Evolutionary conservation across 805 yeast genomes (phyloP).

Genomic region (Barnettozyma wickerhamii): DNA sequence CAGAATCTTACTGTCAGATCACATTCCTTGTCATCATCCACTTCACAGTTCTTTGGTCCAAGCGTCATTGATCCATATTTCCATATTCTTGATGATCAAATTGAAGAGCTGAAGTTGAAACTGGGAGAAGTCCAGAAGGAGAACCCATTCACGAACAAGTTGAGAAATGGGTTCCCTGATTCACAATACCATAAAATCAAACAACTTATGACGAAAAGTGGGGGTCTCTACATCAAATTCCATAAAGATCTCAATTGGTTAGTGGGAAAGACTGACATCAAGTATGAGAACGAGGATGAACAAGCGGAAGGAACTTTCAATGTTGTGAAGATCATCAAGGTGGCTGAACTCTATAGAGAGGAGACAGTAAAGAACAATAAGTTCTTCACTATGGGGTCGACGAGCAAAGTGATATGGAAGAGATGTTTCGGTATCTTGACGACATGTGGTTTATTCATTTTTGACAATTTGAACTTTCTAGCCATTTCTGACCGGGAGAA

Average conservation of each 20-base stretch:
- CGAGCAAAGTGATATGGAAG: slow-evolving; percentile 34
- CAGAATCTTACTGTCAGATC: slow-evolving; percentile 11
- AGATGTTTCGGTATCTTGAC: slow-evolving; percentile 45
- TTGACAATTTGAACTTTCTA: slow-evolving; percentile 35
- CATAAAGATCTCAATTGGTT: slow-evolving; percentile 24
- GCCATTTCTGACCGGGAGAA: slow-evolving; percentile 24
- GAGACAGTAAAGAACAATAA: slow-evolving; percentile 30
- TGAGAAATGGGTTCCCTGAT: slow-evolving; percentile 10
- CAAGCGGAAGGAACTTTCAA: background rate
- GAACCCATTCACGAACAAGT: slow-evolving; percentile 12
- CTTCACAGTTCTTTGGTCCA: slow-evolving; percentile 22
- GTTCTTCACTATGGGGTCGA: slow-evolving; percentile 29
- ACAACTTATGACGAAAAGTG: slow-evolving; percentile 18
- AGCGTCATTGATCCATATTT: slow-evolving; percentile 33
- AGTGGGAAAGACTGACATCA: slow-evolving; percentile 24
- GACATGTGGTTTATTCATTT: slow-evolving; percentile 44
- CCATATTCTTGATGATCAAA: slow-evolving; percentile 28
- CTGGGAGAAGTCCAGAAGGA: slow-evolving; percentile 8
- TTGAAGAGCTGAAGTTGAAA: slow-evolving; percentile 21
- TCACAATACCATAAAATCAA: slow-evolving; percentile 7
- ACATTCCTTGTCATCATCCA: slow-evolving; percentile 21
- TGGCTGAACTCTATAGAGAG: slow-evolving; percentile 36
- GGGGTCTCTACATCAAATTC: slow-evolving; percentile 33
- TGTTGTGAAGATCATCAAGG: slow-evolving; percentile 33
- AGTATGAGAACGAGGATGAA: slow-evolving; percentile 1